Percentiles rank a stretch among this genome's conserved stretches.
Evolutionary conservation across 345 rosid genomes (phyloP).

Genomic region (Eucalyptus fibrosa): DNA sequence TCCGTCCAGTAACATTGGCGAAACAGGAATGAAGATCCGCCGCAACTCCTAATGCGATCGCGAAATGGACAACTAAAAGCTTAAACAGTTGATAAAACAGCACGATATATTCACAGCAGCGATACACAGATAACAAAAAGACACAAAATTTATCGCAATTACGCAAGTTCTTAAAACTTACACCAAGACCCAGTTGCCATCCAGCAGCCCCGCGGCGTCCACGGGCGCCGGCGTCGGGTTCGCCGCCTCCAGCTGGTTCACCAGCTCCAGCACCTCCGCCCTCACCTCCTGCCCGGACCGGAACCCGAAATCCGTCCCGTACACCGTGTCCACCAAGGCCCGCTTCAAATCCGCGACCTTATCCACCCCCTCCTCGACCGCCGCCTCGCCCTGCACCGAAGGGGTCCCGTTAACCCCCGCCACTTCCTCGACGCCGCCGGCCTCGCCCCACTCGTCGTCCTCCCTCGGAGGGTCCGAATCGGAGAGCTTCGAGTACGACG

Average conservation of each 20-base stretch:
- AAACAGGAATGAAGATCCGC: neutral
- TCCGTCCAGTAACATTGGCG: neutral
- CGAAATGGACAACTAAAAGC: neutral
- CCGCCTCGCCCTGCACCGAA: neutral
- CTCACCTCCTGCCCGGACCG: constrained; percentile 57
- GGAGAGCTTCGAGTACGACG: constrained; percentile 19
- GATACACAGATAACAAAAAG: neutral
- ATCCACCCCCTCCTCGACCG: neutral
- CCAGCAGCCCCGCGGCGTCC: constrained; percentile 52
- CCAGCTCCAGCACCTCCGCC: constrained; percentile 82
- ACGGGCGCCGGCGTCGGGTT: constrained; percentile 70
- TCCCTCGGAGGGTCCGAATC: constrained; percentile 68
- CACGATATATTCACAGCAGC: neutral
- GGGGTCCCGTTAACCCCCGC: constrained; percentile 31
- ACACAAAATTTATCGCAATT: neutral
- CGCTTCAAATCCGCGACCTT: constrained; percentile 51
- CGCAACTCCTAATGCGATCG: neutral
- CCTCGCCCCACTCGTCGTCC: constrained; percentile 72
- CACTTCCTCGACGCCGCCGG: neutral
- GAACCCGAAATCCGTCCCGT: constrained; percentile 75
- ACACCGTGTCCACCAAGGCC: constrained; percentile 73
- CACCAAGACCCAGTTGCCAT: constrained; percentile 91
- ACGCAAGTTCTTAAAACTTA: constrained; percentile 18
- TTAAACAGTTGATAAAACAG: neutral
- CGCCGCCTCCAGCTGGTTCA: constrained; percentile 70